These are phyloP conservation scores for Darksidea phi DNA, from an alignment of 495 filamentous ascomycete genomes.

Conservation along the genomic window DNA sequence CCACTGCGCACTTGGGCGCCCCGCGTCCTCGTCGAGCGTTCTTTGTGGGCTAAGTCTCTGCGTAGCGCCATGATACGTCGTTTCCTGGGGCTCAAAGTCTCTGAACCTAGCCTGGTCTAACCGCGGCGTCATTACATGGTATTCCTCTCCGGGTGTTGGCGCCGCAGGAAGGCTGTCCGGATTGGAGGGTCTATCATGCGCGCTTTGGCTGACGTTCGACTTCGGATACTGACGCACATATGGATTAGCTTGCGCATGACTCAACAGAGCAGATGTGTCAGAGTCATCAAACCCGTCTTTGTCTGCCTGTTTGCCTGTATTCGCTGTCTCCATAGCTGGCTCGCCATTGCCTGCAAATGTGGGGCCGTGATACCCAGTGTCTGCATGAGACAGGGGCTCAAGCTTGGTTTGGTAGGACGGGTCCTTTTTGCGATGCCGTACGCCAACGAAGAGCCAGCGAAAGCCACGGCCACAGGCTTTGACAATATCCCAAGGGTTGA, in stretches of 20 bases:
- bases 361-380: slow-evolving; percentile 14
- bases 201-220: background rate
- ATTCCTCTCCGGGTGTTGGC: slow-evolving; percentile 25
- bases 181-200: background rate
- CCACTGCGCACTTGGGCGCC: slow-evolving; percentile 12
- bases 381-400: slow-evolving; percentile 2
- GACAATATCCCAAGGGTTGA: slow-evolving; percentile 82
- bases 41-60: background rate
- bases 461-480: slow-evolving; percentile 75
- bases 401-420: slow-evolving; percentile 48
- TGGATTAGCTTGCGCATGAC: slow-evolving; percentile 29
- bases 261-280: slow-evolving; percentile 26
- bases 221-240: slow-evolving; percentile 20
- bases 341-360: slow-evolving; percentile 27
- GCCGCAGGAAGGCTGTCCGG: slow-evolving; percentile 25
- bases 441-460: slow-evolving; percentile 77
- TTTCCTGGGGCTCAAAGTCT: slow-evolving; percentile 18
- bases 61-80: slow-evolving; percentile 3
- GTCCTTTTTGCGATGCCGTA: slow-evolving; percentile 55
- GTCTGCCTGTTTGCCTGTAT: background rate
- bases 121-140: slow-evolving; percentile 14
- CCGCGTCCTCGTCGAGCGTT: background rate
- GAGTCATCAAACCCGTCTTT: slow-evolving; percentile 29
- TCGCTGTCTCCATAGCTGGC: background rate
- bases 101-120: background rate